Conservation (phyloP, 768 basidiomycete species). For the Panellus pusillus region DNA sequence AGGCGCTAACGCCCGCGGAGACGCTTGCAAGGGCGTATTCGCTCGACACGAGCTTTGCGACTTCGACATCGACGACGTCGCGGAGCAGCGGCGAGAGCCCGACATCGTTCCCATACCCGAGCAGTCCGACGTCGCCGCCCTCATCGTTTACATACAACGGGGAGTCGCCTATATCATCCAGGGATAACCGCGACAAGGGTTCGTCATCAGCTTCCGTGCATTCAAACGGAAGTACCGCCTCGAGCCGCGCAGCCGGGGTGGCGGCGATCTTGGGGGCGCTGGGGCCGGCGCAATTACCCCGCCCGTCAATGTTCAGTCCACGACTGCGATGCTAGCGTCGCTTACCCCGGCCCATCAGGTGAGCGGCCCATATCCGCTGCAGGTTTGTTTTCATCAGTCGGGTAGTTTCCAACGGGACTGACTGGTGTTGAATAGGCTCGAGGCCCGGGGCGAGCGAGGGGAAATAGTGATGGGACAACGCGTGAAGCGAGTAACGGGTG, state of each 20-base stretch:
- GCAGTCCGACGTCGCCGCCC: not conserved
- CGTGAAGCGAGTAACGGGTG: slow-evolving; percentile 10
- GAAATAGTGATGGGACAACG: slow-evolving; percentile 27
- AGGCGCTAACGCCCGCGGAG: slow-evolving; percentile 11
- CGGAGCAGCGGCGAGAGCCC: too few species aligned
- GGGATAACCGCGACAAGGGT: too few species aligned
- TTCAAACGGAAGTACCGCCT: slow-evolving; percentile 4
- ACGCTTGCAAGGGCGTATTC: slow-evolving; percentile 2
- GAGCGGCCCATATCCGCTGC: slow-evolving; percentile 29
- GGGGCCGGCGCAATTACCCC: not conserved
- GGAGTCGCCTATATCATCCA: not conserved
- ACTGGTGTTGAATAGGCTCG: too few species aligned
- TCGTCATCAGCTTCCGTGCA: not conserved
- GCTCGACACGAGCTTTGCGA: not conserved
- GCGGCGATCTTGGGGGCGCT: slow-evolving; percentile 9
- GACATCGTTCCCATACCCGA: too few species aligned
- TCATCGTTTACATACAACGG: not conserved
- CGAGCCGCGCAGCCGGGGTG: slow-evolving; percentile 25
- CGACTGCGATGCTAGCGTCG: not conserved
- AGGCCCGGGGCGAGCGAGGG: slow-evolving; percentile 27
- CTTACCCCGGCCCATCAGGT: not conserved
- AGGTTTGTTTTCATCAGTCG: not conserved
- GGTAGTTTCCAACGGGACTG: too few species aligned
- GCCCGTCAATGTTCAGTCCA: not conserved
- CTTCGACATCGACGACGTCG: too few species aligned